Base-by-base conservation (phyloP, 2,329 filamentous ascomycete species). In the Fusarium liriodendri region DNA sequence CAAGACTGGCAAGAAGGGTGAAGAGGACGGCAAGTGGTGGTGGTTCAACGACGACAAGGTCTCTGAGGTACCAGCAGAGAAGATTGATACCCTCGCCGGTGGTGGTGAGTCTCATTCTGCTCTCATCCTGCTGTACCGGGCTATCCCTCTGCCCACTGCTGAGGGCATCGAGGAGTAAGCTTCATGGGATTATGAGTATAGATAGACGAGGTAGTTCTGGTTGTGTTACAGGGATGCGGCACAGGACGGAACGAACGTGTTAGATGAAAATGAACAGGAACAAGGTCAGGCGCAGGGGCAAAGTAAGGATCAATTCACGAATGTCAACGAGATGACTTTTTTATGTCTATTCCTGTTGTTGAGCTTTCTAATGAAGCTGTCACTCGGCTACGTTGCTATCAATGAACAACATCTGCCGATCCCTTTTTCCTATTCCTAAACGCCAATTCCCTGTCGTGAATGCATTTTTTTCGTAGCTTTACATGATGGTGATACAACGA, bases 41-140 rank as follows among this genome's bases (percentile, higher is more conserved):
- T 99, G 97, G 96, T 99, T 99, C 89, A 98, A 99, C 83, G 97
- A 99, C 79, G 96, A 99, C 81, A 97, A 95, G 86, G 97, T 99
- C 37, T 91, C 93, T 16, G 97, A 99, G 85, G 97, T 99, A 32
- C 91, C 94, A 18, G 87, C 90, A 29, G 96, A 98, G 78, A 97
- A 97, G 87, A 97, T 99, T 75, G 94, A 96, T 81, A 93, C 92
- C 5, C 88, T 99, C 61, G 90, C 95, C 60, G 97, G 97, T 68
- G 97, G 97, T 79, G 96, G 95, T 75, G 94, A 97, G 84, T 93
- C 91, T 63, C 94, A 97, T 83, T 95, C 93, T 60, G 94, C 94
- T 32, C 88, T 97, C 57, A 95, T 97, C 72, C 85, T 95, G 47
- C 87, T 97, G 29, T 97, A 97, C 84, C 89, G 89, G 75, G 93